Evolutionary conservation across 2,329 filamentous ascomycete species (phyloP).

Genomic region (Colletotrichum eleusines): DNA sequence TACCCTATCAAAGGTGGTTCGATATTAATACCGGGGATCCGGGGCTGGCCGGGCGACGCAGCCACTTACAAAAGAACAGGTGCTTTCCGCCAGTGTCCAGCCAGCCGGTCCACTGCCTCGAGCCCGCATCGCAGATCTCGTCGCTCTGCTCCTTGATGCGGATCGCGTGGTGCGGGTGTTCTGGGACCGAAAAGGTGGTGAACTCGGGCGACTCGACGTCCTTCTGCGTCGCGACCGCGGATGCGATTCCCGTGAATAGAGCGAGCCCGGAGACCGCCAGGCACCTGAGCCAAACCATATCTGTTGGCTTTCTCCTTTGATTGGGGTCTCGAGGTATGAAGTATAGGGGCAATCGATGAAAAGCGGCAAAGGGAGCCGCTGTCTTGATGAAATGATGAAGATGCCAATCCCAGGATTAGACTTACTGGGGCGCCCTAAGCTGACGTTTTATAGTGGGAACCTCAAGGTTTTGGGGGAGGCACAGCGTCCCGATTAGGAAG

Average conservation of each 20-base stretch:
- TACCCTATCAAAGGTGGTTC: slow-evolving; percentile 42
- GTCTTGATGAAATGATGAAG: not conserved
- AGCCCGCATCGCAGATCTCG: slow-evolving; percentile 45
- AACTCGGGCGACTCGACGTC: slow-evolving; percentile 27
- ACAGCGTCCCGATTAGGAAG: slow-evolving; percentile 18
- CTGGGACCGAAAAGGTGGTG: slow-evolving; percentile 32
- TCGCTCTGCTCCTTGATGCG: slow-evolving; percentile 47
- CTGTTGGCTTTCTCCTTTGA: not conserved
- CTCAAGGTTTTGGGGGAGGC: not conserved
- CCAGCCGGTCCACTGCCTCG: slow-evolving; percentile 48
- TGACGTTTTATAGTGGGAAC: not conserved
- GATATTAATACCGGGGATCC: too few relatives aligned
- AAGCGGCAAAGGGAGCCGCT: not conserved
- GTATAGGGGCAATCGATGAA: not conserved
- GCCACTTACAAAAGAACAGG: slow-evolving; percentile 42
- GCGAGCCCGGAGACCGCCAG: slow-evolving; percentile 21
- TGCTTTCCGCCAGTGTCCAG: slow-evolving; percentile 44
- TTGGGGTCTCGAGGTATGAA: not conserved
- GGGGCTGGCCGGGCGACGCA: too few relatives aligned
- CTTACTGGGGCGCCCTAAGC: not conserved
- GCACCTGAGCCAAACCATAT: slow-evolving; percentile 18
- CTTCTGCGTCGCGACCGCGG: slow-evolving; percentile 17
- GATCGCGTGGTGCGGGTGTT: slow-evolving; percentile 44
- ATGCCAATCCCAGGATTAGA: too few relatives aligned
- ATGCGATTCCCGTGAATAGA: slow-evolving; percentile 14